Evolutionary conservation across 306 rosid species (phyloP), one percentile per base, ranked within the genome.

Genomic region (Prunus campanulata): DNA sequence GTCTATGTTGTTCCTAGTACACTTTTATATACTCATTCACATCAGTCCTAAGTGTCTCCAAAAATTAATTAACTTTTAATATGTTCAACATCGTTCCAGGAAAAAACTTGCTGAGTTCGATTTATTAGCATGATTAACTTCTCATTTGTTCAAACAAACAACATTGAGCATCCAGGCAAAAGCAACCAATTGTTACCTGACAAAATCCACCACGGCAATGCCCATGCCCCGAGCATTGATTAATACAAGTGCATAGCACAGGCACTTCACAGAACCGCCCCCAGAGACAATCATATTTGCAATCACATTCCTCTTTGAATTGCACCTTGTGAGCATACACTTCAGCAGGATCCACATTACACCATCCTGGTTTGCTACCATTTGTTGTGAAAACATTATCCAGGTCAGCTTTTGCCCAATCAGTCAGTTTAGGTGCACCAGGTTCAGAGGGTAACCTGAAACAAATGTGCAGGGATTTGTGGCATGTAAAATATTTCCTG

Each of bases 181-280:
- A 51, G 22, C 60, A 82, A 52, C 59, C 57, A 82, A 15, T 20
- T 74, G 60, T 82, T 76, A 90, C 99, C 97, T 89, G 90, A 81
- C 97, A 95, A 83, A 85, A 95, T 64, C 99, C 99, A 72, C 97
- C 96, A 48, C 88, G 95, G 75, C 99, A 95, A 57, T 82, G 81
- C 71, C 99, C 99, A 67, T 86, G 89, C 74, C 92, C 87, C 71
- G 96, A 88, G 86, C 99, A 95, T 77, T 95, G 99, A 85, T 90
- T 95, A 81, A 95, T 87, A 72, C 99, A 95, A 88, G 78, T 72
- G 67, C 91, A 89, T 78, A 81, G 78, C 60, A 90, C 97, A 50
- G 97, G 88, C 50, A 82, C 82, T 86, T 95, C 99, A 74, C 99
- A 95, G 25, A 95, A 87, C 66, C 77, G 78, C 25, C 99, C 99